These are phyloP conservation scores for Scedosporium aurantiacum DNA, from an alignment of 2,329 filamentous ascomycete species.

Conservation along the genomic window DNA sequence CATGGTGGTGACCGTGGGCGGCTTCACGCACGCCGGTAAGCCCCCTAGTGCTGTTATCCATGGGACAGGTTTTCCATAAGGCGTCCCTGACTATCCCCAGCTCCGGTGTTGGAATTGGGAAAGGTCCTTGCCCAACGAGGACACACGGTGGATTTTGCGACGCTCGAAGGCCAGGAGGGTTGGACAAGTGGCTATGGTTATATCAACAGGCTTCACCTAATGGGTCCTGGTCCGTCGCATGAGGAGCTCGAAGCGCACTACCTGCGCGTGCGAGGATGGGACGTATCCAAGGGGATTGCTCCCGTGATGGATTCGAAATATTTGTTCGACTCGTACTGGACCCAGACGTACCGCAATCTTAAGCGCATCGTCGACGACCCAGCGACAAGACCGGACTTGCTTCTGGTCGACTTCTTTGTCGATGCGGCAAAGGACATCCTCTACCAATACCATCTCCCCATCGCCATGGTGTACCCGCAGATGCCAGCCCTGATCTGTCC, in stretches of 20 bases:
- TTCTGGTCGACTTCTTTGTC: conserved; percentile 32
- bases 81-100: background rate
- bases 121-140: background rate
- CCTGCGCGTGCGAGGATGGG: background rate
- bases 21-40: background rate
- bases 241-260: background rate
- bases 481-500: background rate
- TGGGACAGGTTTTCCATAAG: background rate
- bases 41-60: background rate
- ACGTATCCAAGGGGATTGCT: background rate
- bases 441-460: conserved; percentile 23
- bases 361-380: conserved; percentile 11
- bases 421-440: conserved; percentile 29
- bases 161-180: background rate
- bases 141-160: background rate
- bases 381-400: conserved; percentile 23
- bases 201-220: background rate
- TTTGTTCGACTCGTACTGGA: background rate
- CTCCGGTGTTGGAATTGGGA: background rate
- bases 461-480: conserved; percentile 11
- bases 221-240: background rate
- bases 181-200: background rate
- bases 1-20: background rate
- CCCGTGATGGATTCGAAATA: background rate
- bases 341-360: conserved; percentile 6